phyloP scores from a whole-genome alignment of 208 protist species.

The Wallacemonas sp. region DNA sequence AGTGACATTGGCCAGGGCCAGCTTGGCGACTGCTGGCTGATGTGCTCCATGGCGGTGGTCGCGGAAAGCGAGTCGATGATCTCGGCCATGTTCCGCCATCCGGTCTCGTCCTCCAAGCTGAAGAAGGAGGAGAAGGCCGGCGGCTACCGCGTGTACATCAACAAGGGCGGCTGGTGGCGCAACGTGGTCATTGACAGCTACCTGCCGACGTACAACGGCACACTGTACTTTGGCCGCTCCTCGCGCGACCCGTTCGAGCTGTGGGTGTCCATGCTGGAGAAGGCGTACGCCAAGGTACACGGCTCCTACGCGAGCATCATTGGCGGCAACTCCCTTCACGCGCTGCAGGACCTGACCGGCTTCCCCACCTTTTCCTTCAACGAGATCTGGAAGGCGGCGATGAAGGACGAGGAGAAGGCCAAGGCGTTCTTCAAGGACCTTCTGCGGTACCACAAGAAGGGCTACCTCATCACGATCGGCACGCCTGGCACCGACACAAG shows the following conservation, averaged over 20 bases:
- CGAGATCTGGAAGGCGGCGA: constrained; percentile 36
- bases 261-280: constrained; percentile 79
- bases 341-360: constrained; percentile 66
- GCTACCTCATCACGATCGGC: constrained; percentile 39
- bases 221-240: constrained; percentile 38
- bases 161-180: constrained; percentile 56
- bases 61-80: constrained; percentile 45
- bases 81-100: constrained; percentile 35
- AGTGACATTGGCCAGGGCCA: constrained; percentile 55
- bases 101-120: constrained; percentile 27
- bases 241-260: constrained; percentile 46
- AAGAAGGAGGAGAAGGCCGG: constrained; percentile 32
- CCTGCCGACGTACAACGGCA: constrained; percentile 38
- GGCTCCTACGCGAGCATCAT: constrained; percentile 68
- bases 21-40: constrained; percentile 73
- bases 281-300: constrained; percentile 87
- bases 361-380: constrained; percentile 47
- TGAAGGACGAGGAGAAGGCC: constrained; percentile 20
- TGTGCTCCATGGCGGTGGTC: constrained; percentile 51
- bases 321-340: constrained; percentile 52
- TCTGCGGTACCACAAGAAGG: constrained; percentile 22
- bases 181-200: constrained; percentile 62
- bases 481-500: constrained; percentile 36
- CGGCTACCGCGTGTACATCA: constrained; percentile 52
- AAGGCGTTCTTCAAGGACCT: constrained; percentile 33